Evolutionary conservation across 2,329 filamentous ascomycete species (phyloP).

Genomic region (Aspergillus awamori): DNA sequence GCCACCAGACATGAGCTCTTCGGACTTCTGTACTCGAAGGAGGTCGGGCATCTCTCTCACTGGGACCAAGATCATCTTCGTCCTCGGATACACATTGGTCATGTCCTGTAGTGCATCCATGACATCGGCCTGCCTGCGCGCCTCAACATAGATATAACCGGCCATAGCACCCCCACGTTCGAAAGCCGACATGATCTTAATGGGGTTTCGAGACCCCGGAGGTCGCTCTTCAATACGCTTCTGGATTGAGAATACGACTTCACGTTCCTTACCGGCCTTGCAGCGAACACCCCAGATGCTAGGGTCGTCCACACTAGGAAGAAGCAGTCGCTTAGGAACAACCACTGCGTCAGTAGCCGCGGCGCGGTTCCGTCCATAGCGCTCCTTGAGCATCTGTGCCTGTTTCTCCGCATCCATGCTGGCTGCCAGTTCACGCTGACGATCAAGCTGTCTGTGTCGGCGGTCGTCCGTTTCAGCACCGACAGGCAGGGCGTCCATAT

Average conservation of each 20-base stretch:
- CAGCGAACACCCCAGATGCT: constrained; percentile 94
- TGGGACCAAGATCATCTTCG: constrained; percentile 83
- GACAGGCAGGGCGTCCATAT: constrained; percentile 73
- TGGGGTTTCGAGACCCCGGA: constrained; percentile 72
- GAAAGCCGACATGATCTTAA: constrained; percentile 87
- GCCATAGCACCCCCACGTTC: constrained; percentile 88
- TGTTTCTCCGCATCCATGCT: constrained; percentile 93
- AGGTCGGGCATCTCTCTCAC: constrained; percentile 98
- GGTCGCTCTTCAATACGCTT: constrained; percentile 81
- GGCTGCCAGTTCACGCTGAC: constrained; percentile 81
- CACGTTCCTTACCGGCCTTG: constrained; percentile 92
- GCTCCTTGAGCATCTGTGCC: constrained; percentile 80
- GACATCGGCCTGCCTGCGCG: constrained; percentile 83
- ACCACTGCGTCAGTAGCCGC: constrained; percentile 71
- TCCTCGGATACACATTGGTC: constrained; percentile 85
- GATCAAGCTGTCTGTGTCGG: constrained; percentile 90
- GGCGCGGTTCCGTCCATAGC: constrained; percentile 78
- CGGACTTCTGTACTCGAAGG: constrained; percentile 84
- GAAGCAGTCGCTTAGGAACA: constrained; percentile 80
- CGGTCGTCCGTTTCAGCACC: constrained; percentile 85
- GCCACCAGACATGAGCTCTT: constrained; percentile 79
- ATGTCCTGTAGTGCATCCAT: constrained; percentile 79
- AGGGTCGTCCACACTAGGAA: constrained; percentile 92
- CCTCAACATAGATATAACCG: constrained; percentile 94
- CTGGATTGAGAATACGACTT: constrained; percentile 84